phyloP scores from a whole-genome alignment of 2,329 filamentous ascomycete genomes.

The Aureobasidium mangrovei region DNA sequence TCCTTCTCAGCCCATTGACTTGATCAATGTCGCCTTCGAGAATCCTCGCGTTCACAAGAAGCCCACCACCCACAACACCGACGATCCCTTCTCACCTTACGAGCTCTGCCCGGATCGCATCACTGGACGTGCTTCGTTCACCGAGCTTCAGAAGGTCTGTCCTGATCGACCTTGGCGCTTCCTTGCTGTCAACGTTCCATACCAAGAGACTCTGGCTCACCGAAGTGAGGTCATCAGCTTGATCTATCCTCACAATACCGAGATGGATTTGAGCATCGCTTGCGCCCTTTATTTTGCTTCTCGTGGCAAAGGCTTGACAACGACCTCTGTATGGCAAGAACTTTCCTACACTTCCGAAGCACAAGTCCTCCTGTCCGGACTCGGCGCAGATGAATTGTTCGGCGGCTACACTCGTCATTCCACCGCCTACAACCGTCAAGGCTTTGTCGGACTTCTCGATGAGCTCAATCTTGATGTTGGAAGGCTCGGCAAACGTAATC shows the following conservation, averaged over 20 bases:
- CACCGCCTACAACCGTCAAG: slow-evolving; percentile 60
- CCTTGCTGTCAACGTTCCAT: slow-evolving; percentile 75
- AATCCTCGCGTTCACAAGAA: slow-evolving; percentile 61
- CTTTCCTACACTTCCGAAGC: slow-evolving; percentile 57
- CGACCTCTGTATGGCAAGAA: slow-evolving; percentile 19
- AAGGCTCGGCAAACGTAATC: slow-evolving; percentile 83
- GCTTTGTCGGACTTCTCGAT: slow-evolving; percentile 63
- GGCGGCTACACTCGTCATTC: slow-evolving; percentile 84
- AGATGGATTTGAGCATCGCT: slow-evolving; percentile 96
- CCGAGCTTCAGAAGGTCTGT: slow-evolving; percentile 64
- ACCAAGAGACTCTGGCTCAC: slow-evolving; percentile 61
- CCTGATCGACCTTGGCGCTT: slow-evolving; percentile 72
- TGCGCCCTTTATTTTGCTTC: slow-evolving; percentile 92
- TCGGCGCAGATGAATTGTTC: slow-evolving; percentile 94
- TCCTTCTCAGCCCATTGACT: slow-evolving; percentile 60
- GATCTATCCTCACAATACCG: slow-evolving; percentile 89
- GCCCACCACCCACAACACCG: slow-evolving; percentile 20
- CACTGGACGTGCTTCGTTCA: slow-evolving; percentile 71
- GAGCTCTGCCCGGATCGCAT: slow-evolving; percentile 84
- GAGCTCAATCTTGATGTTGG: slow-evolving; percentile 80
- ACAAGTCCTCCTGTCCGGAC: slow-evolving; percentile 78
- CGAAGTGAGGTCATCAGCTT: slow-evolving; percentile 61
- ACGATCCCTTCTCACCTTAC: slow-evolving; percentile 42
- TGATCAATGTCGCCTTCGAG: slow-evolving; percentile 94
- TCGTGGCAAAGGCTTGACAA: slow-evolving; percentile 51